Evolutionary conservation across 495 filamentous ascomycete genomes (phyloP).

Genomic region (Mytilinidion resinicola): DNA sequence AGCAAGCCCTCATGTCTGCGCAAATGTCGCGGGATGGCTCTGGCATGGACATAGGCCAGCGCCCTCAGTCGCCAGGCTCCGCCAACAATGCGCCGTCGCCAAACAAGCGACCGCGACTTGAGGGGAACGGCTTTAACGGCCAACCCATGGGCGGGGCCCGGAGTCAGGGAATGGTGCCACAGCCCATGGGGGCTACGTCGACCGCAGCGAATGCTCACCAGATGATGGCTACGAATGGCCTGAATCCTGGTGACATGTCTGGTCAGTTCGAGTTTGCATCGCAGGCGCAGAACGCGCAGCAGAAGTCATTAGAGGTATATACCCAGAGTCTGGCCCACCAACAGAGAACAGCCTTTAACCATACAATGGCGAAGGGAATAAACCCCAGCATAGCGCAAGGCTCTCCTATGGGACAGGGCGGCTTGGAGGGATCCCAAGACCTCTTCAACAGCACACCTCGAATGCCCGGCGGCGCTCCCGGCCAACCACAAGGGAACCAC

Average conservation of each 20-base stretch:
- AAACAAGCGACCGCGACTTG: slow-evolving; percentile 77
- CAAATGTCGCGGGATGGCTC: slow-evolving; percentile 83
- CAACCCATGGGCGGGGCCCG: slow-evolving; percentile 74
- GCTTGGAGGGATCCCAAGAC: slow-evolving; percentile 16
- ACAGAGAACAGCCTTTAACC: slow-evolving; percentile 58
- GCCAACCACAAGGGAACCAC: slow-evolving; percentile 66
- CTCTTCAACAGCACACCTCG: slow-evolving; percentile 49
- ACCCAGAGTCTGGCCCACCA: slow-evolving; percentile 74
- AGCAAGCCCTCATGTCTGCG: slow-evolving; percentile 53
- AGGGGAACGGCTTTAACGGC: slow-evolving; percentile 63
- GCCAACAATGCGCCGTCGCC: slow-evolving; percentile 88
- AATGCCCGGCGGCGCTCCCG: slow-evolving; percentile 43
- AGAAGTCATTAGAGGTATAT: slow-evolving; percentile 81
- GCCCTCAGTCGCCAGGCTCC: slow-evolving; percentile 73
- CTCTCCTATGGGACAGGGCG: slow-evolving; percentile 65
- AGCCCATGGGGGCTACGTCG: slow-evolving; percentile 15
- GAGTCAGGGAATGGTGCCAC: slow-evolving; percentile 64
- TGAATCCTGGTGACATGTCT: slow-evolving; percentile 67
- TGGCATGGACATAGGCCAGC: slow-evolving; percentile 78
- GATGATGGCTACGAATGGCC: slow-evolving; percentile 68
- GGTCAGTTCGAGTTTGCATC: slow-evolving; percentile 71
- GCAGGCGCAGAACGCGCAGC: slow-evolving; percentile 52
- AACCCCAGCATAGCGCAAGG: slow-evolving; percentile 61
- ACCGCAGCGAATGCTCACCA: slow-evolving; percentile 31
- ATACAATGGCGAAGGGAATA: slow-evolving; percentile 53